Evolutionary conservation across 208 protist genomes (phyloP).

Genomic region (Vickermania spadyakhi): DNA sequence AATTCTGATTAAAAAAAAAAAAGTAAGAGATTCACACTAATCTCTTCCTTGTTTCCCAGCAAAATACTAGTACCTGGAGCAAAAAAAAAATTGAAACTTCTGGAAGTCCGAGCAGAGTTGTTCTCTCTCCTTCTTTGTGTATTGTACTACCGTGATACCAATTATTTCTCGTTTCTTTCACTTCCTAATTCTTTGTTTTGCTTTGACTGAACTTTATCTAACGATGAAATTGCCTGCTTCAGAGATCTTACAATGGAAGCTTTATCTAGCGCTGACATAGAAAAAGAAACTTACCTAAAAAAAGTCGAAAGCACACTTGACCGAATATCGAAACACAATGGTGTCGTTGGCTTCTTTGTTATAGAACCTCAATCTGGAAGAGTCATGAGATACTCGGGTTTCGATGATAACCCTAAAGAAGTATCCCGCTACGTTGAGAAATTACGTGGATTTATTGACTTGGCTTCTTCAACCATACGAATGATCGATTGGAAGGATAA

Average conservation of each 20-base stretch:
- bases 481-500: constrained; percentile 71
- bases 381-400: constrained; percentile 52
- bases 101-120: no score
- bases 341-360: constrained; percentile 74
- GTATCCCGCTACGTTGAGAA: constrained; percentile 50
- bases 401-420: constrained; percentile 29
- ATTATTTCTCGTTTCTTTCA: no score
- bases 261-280: constrained; percentile 11
- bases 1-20: no score
- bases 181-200: no score
- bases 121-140: no score
- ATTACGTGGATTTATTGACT: constrained; percentile 49
- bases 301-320: constrained; percentile 57
- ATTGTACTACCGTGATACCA: no score
- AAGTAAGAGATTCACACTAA: no score
- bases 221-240: neutral
- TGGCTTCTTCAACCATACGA: constrained; percentile 61
- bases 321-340: constrained; percentile 60
- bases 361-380: constrained; percentile 46
- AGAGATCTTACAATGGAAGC: constrained; percentile 14
- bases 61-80: no score
- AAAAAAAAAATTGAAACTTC: no score
- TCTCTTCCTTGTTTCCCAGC: no score
- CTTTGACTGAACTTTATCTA: no score
- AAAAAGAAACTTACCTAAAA: constrained; percentile 49